phyloP scores from a whole-genome alignment of 352 stramenopile species.

The Globisporangium polare region DNA sequence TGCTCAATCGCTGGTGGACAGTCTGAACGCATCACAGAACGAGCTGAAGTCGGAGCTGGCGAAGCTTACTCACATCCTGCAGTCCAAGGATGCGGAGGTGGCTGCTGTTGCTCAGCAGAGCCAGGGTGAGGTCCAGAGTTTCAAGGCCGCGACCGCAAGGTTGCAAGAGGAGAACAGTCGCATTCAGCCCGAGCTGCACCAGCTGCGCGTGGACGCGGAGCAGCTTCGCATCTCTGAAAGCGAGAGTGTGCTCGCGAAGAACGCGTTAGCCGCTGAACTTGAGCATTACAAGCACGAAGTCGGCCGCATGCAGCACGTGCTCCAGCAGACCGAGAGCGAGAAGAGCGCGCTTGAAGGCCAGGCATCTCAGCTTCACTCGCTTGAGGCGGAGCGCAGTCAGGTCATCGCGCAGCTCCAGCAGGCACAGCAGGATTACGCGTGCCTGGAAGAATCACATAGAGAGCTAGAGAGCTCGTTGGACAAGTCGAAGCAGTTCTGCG shows the following conservation, averaged over 20 bases:
- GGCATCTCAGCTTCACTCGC: slow-evolving; percentile 27
- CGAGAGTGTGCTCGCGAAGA: slow-evolving; percentile 14
- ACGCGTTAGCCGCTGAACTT: slow-evolving; percentile 20
- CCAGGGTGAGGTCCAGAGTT: slow-evolving; percentile 9
- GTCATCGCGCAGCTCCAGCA: slow-evolving; percentile 37
- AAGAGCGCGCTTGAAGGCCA: slow-evolving; percentile 33
- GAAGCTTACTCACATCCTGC: slow-evolving; percentile 3
- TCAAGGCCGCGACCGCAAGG: not conserved
- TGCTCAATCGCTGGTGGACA: slow-evolving; percentile 11
- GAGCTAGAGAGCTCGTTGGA: slow-evolving; percentile 56
- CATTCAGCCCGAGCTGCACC: slow-evolving; percentile 27
- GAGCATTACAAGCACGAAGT: slow-evolving; percentile 30
- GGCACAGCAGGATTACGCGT: slow-evolving; percentile 39
- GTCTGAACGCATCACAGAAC: slow-evolving; percentile 5
- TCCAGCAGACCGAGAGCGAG: slow-evolving; percentile 41
- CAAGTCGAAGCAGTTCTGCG: slow-evolving; percentile 57
- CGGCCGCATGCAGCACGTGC: slow-evolving; percentile 24
- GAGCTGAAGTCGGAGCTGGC: slow-evolving; percentile 9
- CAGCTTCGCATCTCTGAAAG: slow-evolving; percentile 18
- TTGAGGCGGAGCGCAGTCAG: slow-evolving; percentile 43
- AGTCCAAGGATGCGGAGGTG: slow-evolving; percentile 14
- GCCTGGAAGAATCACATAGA: slow-evolving; percentile 41
- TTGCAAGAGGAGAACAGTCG: slow-evolving; percentile 30
- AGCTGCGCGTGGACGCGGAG: slow-evolving; percentile 25
- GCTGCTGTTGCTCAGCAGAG: not conserved